Base-by-base conservation (phyloP, 306 rosid genomes). In the Dalbergia cochinchinensis region DNA sequence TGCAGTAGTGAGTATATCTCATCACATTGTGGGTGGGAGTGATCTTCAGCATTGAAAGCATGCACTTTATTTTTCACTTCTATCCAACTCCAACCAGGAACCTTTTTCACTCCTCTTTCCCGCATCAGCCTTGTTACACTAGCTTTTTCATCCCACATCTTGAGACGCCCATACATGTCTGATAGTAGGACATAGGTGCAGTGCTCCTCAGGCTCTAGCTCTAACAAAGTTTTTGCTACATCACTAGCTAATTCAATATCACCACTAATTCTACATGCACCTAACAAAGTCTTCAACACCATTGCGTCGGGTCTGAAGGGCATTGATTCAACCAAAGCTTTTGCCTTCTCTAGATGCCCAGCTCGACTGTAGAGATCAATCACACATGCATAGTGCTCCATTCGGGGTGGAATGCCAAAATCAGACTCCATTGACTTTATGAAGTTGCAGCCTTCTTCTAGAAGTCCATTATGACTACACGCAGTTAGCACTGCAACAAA, bases 61-160 rank as follows among this genome's bases (percentile, higher is more conserved):
- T 89, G 90, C 51, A 89, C 93, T 71, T 90, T 73, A 68, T 88
- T 90, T 68, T 88, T 77, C 50, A 87, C 85, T 87, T 92, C 96
- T 59, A 90, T 88, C 98, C 98, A 94, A 86, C 96, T 90, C 90
- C 92, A 94, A 80, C 97, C 94, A 14, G 94, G 96, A 75, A 90
- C 88, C 84, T 92, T 92, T 67, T 86, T 92, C 75, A 92, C 96
- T 42, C 92, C 89, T 76, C 92, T 89, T 65, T 90, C 89, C 73
- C 89, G 87, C 97, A 90, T 94, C 75, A 92, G 78, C 90, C 86
- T 92, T 62, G 90, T 88, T 63, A 94, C 72, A 6, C 82, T 81
- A 71, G 93, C 97, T 76, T 87, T 89, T 61, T 88, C 92, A 55
- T 82, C 85, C 98, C 96, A 94, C 77, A 82, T 88, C 81, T 79